A percentile compares a stretch with the other conserved stretches of the same genome.
phyloP scores from a whole-genome alignment of 768 basidiomycete genomes.

The Chalciporus piperatus region DNA sequence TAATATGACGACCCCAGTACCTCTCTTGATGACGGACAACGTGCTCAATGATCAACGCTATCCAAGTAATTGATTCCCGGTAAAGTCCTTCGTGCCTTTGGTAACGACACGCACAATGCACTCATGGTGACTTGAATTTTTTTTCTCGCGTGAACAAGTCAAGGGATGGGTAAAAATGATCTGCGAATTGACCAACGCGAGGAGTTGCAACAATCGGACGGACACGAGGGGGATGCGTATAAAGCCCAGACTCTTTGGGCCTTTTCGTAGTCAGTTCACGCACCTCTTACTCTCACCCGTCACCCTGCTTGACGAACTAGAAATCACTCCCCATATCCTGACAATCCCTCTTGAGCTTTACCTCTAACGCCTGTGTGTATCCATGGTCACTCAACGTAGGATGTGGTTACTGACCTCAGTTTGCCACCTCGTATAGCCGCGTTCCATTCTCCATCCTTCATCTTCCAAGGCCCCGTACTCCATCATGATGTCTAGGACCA shows the following conservation, averaged over 20 bases:
- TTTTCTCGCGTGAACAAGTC: neutral
- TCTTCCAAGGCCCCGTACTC: neutral
- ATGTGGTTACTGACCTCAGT: constrained; percentile 2
- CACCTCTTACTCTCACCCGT: neutral
- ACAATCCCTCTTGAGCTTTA: neutral
- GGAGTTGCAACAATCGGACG: neutral
- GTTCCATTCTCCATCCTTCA: neutral
- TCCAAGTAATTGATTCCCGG: neutral
- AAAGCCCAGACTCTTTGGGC: constrained; percentile 6
- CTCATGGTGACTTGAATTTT: neutral
- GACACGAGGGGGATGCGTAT: constrained; percentile 10
- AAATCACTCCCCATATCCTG: neutral
- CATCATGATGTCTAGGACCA: neutral
- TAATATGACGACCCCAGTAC: neutral
- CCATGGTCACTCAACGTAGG: neutral
- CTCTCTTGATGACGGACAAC: constrained; percentile 3
- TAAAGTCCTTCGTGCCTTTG: neutral
- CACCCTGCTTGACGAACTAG: neutral
- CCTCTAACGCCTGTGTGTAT: constrained; percentile 6
- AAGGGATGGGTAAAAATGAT: neutral
- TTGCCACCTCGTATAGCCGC: neutral
- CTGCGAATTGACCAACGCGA: neutral
- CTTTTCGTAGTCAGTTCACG: neutral
- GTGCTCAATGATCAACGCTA: constrained; percentile 8
- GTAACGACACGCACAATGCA: constrained; percentile 1